phyloP scores from a whole-genome alignment of 805 yeast species.

The Debaryomyces tyrocola region DNA sequence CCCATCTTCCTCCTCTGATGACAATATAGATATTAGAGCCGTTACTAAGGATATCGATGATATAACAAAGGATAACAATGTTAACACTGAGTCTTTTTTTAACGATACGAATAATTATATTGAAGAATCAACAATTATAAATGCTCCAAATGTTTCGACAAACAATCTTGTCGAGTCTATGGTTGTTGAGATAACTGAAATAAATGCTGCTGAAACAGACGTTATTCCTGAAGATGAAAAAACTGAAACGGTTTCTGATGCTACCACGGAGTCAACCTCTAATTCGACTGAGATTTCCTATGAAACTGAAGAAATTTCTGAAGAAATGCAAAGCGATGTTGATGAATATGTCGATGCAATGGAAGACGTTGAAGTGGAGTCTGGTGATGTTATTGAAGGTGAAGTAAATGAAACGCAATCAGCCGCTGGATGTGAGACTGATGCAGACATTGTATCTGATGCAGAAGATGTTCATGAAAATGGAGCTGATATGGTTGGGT shows the following conservation, averaged over 20 bases:
- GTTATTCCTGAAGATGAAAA: background rate
- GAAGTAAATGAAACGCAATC: no score
- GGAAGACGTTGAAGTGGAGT: no score
- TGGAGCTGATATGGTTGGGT: background rate
- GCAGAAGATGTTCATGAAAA: background rate
- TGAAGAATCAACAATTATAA: slow-evolving; percentile 1
- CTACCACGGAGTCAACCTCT: background rate
- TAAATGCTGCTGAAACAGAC: background rate
- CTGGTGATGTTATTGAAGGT: no score
- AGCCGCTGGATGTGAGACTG: background rate
- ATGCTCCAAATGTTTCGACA: background rate
- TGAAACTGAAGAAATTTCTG: no score
- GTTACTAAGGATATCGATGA: slow-evolving; percentile 18
- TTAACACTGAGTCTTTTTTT: slow-evolving; percentile 15
- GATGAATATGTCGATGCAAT: no score
- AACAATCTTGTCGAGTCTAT: background rate
- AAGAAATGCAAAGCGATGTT: no score
- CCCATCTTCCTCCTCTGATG: background rate
- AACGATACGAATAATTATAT: slow-evolving; percentile 7
- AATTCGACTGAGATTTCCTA: background rate
- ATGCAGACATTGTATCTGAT: background rate
- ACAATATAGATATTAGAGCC: slow-evolving; percentile 10
- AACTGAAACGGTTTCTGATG: background rate
- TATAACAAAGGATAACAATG: slow-evolving; percentile 11
- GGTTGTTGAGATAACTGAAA: background rate